Evolutionary conservation across 2,329 filamentous ascomycete species (phyloP).

Genomic region (Epichloe brachyelytri): DNA sequence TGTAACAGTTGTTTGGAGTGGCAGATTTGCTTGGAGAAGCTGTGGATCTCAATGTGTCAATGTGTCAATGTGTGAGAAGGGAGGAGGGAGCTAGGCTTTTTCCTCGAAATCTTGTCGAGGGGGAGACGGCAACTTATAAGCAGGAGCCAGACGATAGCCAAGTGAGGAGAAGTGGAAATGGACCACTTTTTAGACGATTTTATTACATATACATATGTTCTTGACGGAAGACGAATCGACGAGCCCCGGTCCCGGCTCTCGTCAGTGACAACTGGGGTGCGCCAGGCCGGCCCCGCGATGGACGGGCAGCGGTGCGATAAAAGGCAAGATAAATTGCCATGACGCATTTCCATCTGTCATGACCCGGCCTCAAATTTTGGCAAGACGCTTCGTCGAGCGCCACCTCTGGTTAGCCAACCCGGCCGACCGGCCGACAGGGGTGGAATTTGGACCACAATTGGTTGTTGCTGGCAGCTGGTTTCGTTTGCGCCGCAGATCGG

Average conservation of each 20-base stretch:
- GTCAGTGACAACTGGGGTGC: too few species aligned
- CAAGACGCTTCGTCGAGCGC: not conserved
- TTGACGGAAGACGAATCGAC: not conserved
- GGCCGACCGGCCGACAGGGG: too few species aligned
- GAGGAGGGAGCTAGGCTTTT: not conserved
- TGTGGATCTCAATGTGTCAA: too few species aligned
- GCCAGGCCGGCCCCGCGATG: not conserved
- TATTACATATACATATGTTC: too few species aligned
- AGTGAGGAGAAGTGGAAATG: not conserved
- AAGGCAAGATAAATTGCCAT: slow-evolving; percentile 7
- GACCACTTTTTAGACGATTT: not conserved
- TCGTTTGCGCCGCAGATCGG: not conserved
- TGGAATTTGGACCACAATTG: not conserved
- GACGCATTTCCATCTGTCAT: slow-evolving; percentile 19
- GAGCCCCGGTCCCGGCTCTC: not conserved
- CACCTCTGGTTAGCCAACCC: slow-evolving; percentile 1
- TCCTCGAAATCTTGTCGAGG: not conserved
- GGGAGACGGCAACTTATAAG: not conserved
- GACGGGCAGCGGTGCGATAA: slow-evolving; percentile 1
- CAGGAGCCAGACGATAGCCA: not conserved
- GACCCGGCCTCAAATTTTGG: slow-evolving; percentile 1
- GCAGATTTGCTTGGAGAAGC: too few species aligned
- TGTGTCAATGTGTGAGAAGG: not conserved
- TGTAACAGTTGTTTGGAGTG: too few species aligned
- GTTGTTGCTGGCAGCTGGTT: not conserved